Conservation (phyloP, 2,329 filamentous ascomycete genomes). For the Pseudogymnoascus sp. region DNA sequence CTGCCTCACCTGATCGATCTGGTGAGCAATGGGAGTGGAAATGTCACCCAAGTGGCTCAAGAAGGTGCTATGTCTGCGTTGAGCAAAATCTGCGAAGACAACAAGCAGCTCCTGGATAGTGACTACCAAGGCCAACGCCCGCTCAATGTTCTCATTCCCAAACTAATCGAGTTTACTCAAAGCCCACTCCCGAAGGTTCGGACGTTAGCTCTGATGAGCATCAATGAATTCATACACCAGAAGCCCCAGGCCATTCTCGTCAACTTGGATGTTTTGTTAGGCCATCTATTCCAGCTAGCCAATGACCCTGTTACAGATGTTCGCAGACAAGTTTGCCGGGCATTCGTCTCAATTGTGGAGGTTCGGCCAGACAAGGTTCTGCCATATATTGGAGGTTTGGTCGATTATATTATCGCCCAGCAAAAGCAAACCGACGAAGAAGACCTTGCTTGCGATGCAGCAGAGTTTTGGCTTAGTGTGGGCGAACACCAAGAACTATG, state of each 20-base stretch:
- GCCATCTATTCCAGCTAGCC: slow-evolving; percentile 75
- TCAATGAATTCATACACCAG: slow-evolving; percentile 86
- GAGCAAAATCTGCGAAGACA: slow-evolving; percentile 95
- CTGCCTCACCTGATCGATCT: slow-evolving; percentile 75
- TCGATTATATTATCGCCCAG: slow-evolving; percentile 88
- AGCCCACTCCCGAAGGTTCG: slow-evolving; percentile 71
- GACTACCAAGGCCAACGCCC: slow-evolving; percentile 86
- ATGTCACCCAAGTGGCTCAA: slow-evolving; percentile 64
- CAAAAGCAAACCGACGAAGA: slow-evolving; percentile 76
- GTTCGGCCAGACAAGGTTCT: slow-evolving; percentile 82
- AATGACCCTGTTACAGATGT: slow-evolving; percentile 74
- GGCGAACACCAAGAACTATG: slow-evolving; percentile 81
- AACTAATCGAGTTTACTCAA: slow-evolving; percentile 79
- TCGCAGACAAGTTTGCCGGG: slow-evolving; percentile 83
- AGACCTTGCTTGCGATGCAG: slow-evolving; percentile 86
- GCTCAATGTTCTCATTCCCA: slow-evolving; percentile 80
- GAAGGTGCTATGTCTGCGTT: slow-evolving; percentile 92
- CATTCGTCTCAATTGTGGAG: slow-evolving; percentile 88
- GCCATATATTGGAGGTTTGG: slow-evolving; percentile 78
- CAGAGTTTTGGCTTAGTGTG: slow-evolving; percentile 94
- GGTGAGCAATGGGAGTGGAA: slow-evolving; percentile 64
- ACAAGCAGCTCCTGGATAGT: slow-evolving; percentile 74
- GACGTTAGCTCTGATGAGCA: slow-evolving; percentile 68
- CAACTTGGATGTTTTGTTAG: slow-evolving; percentile 72
- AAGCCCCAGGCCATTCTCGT: slow-evolving; percentile 76